phyloP scores from a whole-genome alignment of 2,329 filamentous ascomycete species.

The Drechslerella stenobrocha region DNA sequence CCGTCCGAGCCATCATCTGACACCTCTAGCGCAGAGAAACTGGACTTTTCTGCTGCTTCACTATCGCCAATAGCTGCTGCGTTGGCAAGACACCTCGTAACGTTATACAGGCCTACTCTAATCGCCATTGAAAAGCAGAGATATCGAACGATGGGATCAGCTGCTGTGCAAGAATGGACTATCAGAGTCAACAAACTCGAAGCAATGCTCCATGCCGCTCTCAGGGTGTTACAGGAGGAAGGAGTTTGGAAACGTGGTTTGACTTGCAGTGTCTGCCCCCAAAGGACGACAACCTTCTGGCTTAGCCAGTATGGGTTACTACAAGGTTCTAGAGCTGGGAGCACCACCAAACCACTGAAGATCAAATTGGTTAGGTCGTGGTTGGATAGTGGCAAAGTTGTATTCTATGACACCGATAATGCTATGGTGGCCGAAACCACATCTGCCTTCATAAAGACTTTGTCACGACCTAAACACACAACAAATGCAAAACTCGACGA shows the following conservation, averaged over 20 bases:
- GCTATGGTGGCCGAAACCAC: constrained; percentile 49
- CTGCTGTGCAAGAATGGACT: constrained; percentile 78
- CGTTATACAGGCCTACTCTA: constrained; percentile 64
- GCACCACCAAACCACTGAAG: constrained; percentile 58
- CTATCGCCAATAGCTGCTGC: constrained; percentile 19
- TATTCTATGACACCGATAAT: constrained; percentile 37
- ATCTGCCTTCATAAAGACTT: constrained; percentile 44
- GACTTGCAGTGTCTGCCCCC: constrained; percentile 29
- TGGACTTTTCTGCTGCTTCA: constrained; percentile 54
- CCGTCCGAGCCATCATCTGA: background rate
- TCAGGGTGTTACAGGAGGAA: constrained; percentile 63
- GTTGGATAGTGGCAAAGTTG: constrained; percentile 56
- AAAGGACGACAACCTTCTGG: constrained; percentile 37
- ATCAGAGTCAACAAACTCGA: constrained; percentile 79
- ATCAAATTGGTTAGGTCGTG: constrained; percentile 66
- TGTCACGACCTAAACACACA: constrained; percentile 13
- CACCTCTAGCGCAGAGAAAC: constrained; percentile 13
- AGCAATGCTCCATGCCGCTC: constrained; percentile 74
- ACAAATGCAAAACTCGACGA: constrained; percentile 71
- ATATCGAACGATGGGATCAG: constrained; percentile 66
- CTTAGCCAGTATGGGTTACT: constrained; percentile 13
- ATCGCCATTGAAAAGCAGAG: constrained; percentile 70
- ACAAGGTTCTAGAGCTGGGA: constrained; percentile 5
- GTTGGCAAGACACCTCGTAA: constrained; percentile 27
- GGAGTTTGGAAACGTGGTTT: constrained; percentile 56